Percentiles rank a stretch among this genome's conserved stretches.
Conservation (phyloP, 2,329 filamentous ascomycete species). For the Colletotrichum sidae region DNA sequence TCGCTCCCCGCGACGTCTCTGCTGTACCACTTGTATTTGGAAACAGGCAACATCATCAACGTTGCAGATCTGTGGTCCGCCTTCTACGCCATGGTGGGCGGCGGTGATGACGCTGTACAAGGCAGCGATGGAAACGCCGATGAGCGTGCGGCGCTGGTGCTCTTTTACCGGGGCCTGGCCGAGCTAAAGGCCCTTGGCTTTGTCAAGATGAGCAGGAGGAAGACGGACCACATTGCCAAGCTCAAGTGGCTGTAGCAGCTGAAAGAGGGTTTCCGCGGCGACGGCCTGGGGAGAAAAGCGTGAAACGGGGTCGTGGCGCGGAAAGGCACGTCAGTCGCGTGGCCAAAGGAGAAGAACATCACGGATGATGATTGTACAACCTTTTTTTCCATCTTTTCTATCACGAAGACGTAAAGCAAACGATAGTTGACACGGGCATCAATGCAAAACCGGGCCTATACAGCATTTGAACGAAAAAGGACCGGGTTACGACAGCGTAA, state of each 20-base stretch:
- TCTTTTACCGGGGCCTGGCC: slow-evolving; percentile 87
- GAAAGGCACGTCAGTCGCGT: slow-evolving; percentile 10
- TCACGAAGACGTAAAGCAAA: slow-evolving; percentile 9
- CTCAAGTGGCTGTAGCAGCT: slow-evolving; percentile 76
- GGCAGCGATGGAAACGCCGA: slow-evolving; percentile 55
- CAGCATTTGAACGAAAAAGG: not conserved
- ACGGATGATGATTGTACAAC: not conserved
- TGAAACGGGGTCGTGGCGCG: slow-evolving; percentile 24
- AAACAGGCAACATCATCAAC: slow-evolving; percentile 82
- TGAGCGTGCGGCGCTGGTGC: slow-evolving; percentile 71
- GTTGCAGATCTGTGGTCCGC: slow-evolving; percentile 84
- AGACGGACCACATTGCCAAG: slow-evolving; percentile 92
- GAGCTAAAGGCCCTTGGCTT: slow-evolving; percentile 89
- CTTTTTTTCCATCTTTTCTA: not conserved
- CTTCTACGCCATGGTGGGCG: slow-evolving; percentile 73
- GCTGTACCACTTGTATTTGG: slow-evolving; percentile 82
- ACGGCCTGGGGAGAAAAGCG: slow-evolving; percentile 8
- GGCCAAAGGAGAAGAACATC: too few species aligned
- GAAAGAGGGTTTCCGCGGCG: slow-evolving; percentile 21
- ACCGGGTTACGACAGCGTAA: not conserved
- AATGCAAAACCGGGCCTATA: too few species aligned
- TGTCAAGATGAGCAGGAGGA: slow-evolving; percentile 90
- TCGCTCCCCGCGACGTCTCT: slow-evolving; percentile 78
- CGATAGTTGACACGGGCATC: too few species aligned
- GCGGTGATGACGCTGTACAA: slow-evolving; percentile 51